Evolutionary conservation across 2,329 filamentous ascomycete species (phyloP).

Genomic region (Pyrenochaeta sp.): DNA sequence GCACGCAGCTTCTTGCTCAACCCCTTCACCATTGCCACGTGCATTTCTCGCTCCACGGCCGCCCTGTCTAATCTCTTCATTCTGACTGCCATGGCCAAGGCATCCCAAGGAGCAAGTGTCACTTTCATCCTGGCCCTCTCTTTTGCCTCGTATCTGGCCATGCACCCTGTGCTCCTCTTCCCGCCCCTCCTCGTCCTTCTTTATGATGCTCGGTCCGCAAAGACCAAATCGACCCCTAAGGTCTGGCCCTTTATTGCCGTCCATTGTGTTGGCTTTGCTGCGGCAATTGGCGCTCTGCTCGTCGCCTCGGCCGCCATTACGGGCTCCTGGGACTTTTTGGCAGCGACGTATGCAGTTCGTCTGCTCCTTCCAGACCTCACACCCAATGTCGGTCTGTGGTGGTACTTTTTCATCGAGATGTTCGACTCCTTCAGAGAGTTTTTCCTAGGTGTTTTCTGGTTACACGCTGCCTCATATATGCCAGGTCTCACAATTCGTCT

Average conservation of each 20-base stretch:
- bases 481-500: conserved; percentile 84
- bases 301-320: conserved; percentile 76
- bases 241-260: conserved; percentile 60
- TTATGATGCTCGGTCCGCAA: conserved; percentile 57
- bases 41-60: conserved; percentile 85
- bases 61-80: conserved; percentile 90
- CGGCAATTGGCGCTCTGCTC: conserved; percentile 63
- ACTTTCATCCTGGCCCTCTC: conserved; percentile 85
- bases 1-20: conserved; percentile 84
- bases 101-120: conserved; percentile 73
- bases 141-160: conserved; percentile 87
- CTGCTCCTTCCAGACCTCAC: conserved; percentile 90
- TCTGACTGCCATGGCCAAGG: conserved; percentile 81
- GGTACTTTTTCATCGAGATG: conserved; percentile 99
- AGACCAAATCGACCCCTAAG: conserved; percentile 36
- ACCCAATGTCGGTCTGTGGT: conserved; percentile 96
- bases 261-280: conserved; percentile 62
- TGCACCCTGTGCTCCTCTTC: conserved; percentile 88
- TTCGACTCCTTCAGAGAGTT: conserved; percentile 98
- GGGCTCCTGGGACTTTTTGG: conserved; percentile 85
- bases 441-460: conserved; percentile 97
- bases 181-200: conserved; percentile 82
- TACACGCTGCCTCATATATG: conserved; percentile 90
- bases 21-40: conserved; percentile 90
- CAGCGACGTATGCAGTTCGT: conserved; percentile 91